Conservation (phyloP, 352 stramenopile genomes). For the Pythium dissimile region DNA sequence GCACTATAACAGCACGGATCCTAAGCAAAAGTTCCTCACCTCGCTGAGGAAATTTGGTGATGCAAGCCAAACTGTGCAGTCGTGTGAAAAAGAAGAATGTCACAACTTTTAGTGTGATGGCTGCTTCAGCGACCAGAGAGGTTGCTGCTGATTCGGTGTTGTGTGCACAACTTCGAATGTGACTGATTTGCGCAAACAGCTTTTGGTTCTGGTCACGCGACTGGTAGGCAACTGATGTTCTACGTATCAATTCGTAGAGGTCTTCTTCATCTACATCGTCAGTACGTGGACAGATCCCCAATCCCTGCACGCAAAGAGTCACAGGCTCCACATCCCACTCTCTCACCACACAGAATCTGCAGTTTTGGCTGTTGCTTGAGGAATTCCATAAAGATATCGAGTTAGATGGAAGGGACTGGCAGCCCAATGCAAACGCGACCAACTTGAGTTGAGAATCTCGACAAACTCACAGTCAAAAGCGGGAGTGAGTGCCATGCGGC, state of each 20-base stretch:
- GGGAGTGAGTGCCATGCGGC: neutral
- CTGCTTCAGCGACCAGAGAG: conserved; percentile 9
- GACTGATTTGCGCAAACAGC: conserved; percentile 22
- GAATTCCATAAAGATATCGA: conserved; percentile 10
- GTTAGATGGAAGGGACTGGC: neutral
- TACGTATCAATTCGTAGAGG: conserved; percentile 7
- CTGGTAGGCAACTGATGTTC: neutral
- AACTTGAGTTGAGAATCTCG: conserved; percentile 10
- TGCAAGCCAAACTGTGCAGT: neutral
- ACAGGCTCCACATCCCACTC: conserved; percentile 12
- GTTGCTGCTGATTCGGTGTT: no score
- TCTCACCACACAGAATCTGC: conserved; percentile 17
- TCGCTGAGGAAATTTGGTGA: no score
- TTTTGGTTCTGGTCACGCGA: neutral
- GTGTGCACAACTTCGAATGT: no score
- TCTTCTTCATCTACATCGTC: conserved; percentile 26
- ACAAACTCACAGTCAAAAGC: neutral
- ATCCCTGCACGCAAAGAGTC: conserved; percentile 15
- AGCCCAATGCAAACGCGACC: conserved; percentile 1
- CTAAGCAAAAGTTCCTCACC: no score
- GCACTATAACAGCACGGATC: no score
- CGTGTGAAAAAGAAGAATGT: neutral
- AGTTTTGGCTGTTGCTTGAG: conserved; percentile 17
- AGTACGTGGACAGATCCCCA: conserved; percentile 13
- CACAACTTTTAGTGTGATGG: neutral